Evolutionary conservation across 352 stramenopile species (phyloP), one percentile per base, ranked within the genome.

Genomic region (Globisporangium spiculum): DNA sequence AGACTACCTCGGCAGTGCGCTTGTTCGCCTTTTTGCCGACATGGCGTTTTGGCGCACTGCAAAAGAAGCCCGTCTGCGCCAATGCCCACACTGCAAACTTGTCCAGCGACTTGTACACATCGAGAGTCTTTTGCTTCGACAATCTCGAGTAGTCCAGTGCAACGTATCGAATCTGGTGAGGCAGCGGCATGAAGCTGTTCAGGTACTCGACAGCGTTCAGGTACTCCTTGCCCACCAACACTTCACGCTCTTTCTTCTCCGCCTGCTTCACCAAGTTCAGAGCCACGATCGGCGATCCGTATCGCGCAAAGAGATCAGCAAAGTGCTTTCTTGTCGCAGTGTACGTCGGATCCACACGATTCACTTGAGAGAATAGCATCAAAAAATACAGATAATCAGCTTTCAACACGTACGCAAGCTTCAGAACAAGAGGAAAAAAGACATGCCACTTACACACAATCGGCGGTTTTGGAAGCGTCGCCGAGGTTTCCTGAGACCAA

Each of bases 211-310:
- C 96, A 1, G 97, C 96, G 69, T 98, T 96, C 69, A 98, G 91
- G 72, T 98, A 99, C 75, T 99, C 96, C 67, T 98, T 97, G 24
- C 97, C 96, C 18, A 99, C 96, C 46, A 99, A 98, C 27, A 98
- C 95, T 77, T 99, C 98, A 34, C 97, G 88, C 75, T 98, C 90
- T 69, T 97, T 93, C 71, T 98, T 98, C 75, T 99, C 97, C 20
- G 91, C 87, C 65, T 99, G 97, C 69, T 99, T 99, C 30, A 99
- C 96, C 3, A 99, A 78, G 73, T 99, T 98, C 3, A 99, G 81
- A 32, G 98, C 97, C 36, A 99, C 88, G 46, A 99, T 96, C 0
- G 97, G 97, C 30, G 91, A 97, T 7, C 96, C 93, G 72, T 99
- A 99, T 14, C 98, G 92, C 30, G 91, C 84, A 64, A 99, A 92